These are phyloP conservation scores for Pulveroboletus sp. DNA, from an alignment of 768 basidiomycete species.

Conservation along the genomic window DNA sequence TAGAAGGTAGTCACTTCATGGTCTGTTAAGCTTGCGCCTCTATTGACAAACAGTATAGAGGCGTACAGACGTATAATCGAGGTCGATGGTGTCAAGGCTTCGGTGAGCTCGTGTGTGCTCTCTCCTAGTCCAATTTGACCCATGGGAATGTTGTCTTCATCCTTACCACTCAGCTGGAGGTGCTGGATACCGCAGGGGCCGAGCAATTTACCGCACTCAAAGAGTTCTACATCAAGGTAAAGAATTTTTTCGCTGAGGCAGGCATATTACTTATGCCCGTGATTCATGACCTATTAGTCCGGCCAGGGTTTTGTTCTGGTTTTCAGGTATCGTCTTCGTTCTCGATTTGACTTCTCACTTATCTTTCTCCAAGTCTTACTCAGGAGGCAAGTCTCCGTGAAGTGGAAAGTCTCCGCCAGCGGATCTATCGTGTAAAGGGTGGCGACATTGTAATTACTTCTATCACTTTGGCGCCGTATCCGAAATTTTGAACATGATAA, in stretches of 20 bases:
- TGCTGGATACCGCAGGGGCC: slow-evolving; percentile 81
- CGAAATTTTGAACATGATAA: slow-evolving; percentile 3
- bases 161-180: slow-evolving; percentile 54
- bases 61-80: slow-evolving; percentile 61
- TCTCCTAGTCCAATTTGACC: slow-evolving; percentile 2
- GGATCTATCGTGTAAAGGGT: slow-evolving; percentile 77
- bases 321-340: slow-evolving; percentile 53
- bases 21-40: not conserved
- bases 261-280: not conserved
- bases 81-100: slow-evolving; percentile 61
- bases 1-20: slow-evolving; percentile 54
- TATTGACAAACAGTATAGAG: slow-evolving; percentile 40
- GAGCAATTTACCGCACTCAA: slow-evolving; percentile 80
- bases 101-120: slow-evolving; percentile 40
- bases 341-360: not conserved
- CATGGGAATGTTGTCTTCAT: slow-evolving; percentile 11
- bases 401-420: slow-evolving; percentile 73
- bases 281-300: slow-evolving; percentile 36
- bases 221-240: slow-evolving; percentile 77
- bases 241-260: not conserved
- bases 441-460: slow-evolving; percentile 48
- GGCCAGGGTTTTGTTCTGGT: slow-evolving; percentile 79
- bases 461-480: not conserved
- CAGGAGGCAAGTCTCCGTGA: slow-evolving; percentile 79
- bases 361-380: slow-evolving; percentile 50